Evolutionary conservation across 257 asterid genomes (phyloP).

Genomic region (Pogostemon cablin): DNA sequence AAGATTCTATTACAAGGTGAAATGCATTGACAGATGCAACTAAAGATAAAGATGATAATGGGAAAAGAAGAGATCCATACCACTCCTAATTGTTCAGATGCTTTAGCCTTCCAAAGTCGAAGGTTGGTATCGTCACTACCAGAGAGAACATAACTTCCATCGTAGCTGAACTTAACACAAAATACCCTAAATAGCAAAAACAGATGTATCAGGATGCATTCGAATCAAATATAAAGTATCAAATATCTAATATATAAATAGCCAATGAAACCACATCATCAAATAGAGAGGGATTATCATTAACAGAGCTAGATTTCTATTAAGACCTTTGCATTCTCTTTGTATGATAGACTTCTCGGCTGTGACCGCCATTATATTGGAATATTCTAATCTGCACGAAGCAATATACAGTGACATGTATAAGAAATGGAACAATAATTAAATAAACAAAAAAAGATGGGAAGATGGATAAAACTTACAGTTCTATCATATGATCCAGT

Average conservation of each 20-base stretch:
- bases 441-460: background rate
- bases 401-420: constrained; percentile 18
- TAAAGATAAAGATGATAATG: constrained; percentile 13
- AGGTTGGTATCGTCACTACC: constrained; percentile 97
- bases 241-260: background rate
- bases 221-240: background rate
- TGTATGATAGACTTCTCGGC: constrained; percentile 94
- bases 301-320: constrained; percentile 1
- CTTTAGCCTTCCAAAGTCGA: constrained; percentile 98
- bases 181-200: constrained; percentile 66
- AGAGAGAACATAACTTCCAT: constrained; percentile 81
- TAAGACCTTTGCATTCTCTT: constrained; percentile 97
- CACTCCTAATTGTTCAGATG: constrained; percentile 95
- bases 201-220: constrained; percentile 30
- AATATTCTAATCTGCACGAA: constrained; percentile 81
- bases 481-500: constrained; percentile 98
- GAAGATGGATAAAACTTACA: constrained; percentile 48
- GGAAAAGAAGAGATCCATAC: constrained; percentile 50
- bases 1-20: background rate
- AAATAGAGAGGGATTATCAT: constrained; percentile 16
- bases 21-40: constrained; percentile 5
- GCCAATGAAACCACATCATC: constrained; percentile 12
- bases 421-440: constrained; percentile 8
- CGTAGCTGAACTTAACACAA: constrained; percentile 89
- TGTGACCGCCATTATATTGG: constrained; percentile 91